These are phyloP conservation scores for Saccharomycopsis amapae DNA, from an alignment of 805 yeast genomes.

Conservation along the genomic window DNA sequence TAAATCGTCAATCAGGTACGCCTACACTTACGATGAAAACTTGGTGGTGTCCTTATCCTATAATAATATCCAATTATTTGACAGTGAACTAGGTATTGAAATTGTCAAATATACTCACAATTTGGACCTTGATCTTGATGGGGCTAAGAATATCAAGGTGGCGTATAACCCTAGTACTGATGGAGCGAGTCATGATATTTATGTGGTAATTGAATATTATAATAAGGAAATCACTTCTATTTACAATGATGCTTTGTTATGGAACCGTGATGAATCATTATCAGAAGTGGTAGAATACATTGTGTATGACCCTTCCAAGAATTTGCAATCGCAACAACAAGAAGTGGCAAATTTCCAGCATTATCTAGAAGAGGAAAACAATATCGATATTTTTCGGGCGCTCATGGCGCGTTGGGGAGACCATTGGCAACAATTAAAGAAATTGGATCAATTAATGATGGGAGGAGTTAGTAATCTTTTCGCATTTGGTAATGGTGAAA, in stretches of 20 bases:
- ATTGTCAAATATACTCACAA: constrained; percentile 8
- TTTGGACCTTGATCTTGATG: background rate
- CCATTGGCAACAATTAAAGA: too few species aligned
- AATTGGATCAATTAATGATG: too few species aligned
- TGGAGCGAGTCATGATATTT: constrained; percentile 1
- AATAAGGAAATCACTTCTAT: constrained; percentile 17
- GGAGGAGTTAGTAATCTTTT: too few species aligned
- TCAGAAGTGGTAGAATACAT: constrained; percentile 32
- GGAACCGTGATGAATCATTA: constrained; percentile 41
- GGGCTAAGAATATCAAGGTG: background rate
- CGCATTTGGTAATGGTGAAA: constrained; percentile 19
- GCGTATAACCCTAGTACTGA: background rate
- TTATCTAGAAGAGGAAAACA: constrained; percentile 21
- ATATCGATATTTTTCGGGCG: constrained; percentile 23
- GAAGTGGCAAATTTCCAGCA: background rate
- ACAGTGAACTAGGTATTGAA: constrained; percentile 22
- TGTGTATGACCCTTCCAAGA: constrained; percentile 25
- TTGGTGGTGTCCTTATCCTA: constrained; percentile 22
- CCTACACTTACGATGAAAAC: constrained; percentile 21
- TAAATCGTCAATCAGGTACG: constrained; percentile 8
- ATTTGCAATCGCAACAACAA: constrained; percentile 9
- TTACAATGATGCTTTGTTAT: constrained; percentile 24
- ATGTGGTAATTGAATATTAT: constrained; percentile 2
- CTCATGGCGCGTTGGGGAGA: constrained; percentile 27
- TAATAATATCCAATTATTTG: constrained; percentile 21